phyloP scores from a whole-genome alignment of 176 grass and related monocot genomes.

The Raddia distichophylla region DNA sequence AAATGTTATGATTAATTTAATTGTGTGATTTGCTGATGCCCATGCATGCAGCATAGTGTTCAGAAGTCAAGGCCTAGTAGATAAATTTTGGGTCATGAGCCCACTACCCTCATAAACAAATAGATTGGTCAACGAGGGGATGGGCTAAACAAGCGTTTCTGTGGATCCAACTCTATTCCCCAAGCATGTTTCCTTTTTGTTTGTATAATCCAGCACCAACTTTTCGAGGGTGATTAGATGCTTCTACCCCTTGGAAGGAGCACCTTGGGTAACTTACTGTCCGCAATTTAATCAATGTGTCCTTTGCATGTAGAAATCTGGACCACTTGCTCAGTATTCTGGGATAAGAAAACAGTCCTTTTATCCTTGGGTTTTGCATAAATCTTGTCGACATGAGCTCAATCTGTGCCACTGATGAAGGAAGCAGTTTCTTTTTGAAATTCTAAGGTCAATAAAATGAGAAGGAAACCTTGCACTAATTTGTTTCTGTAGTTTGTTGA shows the following conservation, averaged over 20 bases:
- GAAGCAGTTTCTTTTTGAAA: background rate
- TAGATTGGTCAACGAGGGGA: conserved; percentile 56
- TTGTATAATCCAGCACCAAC: conserved; percentile 54
- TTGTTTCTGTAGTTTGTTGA: background rate
- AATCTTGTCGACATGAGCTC: conserved; percentile 42
- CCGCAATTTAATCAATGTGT: conserved; percentile 64
- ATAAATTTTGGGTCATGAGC: conserved; percentile 60
- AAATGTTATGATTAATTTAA: conserved; percentile 39
- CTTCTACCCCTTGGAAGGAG: conserved; percentile 75
- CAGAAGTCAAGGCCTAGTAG: conserved; percentile 73
- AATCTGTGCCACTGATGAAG: conserved; percentile 18
- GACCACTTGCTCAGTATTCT: conserved; percentile 38
- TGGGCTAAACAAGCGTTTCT: conserved; percentile 41
- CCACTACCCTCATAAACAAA: conserved; percentile 54
- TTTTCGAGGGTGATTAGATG: conserved; percentile 73
- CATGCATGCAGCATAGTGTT: conserved; percentile 63
- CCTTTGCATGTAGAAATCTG: conserved; percentile 61
- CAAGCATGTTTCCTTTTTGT: conserved; percentile 49
- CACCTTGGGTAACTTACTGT: conserved; percentile 63
- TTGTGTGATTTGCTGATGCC: conserved; percentile 51
- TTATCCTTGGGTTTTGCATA: conserved; percentile 24
- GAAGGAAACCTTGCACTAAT: background rate
- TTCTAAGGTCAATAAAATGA: background rate
- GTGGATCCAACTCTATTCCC: conserved; percentile 72
- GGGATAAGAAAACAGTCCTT: conserved; percentile 23